phyloP scores from a whole-genome alignment of 2,329 filamentous ascomycete species.

The Clonostachys solani region DNA sequence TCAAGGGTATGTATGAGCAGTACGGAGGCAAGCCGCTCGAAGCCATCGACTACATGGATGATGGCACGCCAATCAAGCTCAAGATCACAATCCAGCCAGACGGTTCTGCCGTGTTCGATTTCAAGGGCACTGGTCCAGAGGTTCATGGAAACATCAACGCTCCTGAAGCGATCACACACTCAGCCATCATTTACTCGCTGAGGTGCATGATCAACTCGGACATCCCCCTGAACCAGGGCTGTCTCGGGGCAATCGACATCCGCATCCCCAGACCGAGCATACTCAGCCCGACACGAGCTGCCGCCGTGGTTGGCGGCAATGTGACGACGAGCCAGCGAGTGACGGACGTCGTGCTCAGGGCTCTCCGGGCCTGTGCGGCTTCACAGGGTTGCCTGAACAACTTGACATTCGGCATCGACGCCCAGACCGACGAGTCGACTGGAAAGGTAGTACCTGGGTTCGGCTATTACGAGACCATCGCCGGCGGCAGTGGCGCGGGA shows the following conservation, averaged over 20 bases:
- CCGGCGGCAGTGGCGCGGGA: slow-evolving; percentile 24
- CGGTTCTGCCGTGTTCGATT: slow-evolving; percentile 27
- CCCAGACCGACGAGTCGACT: slow-evolving; percentile 12
- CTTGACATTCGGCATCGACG: slow-evolving; percentile 25
- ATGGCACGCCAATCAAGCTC: slow-evolving; percentile 26
- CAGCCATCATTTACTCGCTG: slow-evolving; percentile 31
- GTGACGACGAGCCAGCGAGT: slow-evolving; percentile 23
- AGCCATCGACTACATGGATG: slow-evolving; percentile 26
- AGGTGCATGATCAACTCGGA: slow-evolving; percentile 24
- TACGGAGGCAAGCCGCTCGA: slow-evolving; percentile 21
- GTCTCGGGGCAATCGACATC: slow-evolving; percentile 24
- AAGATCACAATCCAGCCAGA: slow-evolving; percentile 19
- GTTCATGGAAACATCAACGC: slow-evolving; percentile 27
- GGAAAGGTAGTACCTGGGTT: slow-evolving; percentile 11
- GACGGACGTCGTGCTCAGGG: slow-evolving; percentile 21
- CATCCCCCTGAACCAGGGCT: slow-evolving; percentile 32
- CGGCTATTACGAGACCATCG: slow-evolving; percentile 24
- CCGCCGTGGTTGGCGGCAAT: slow-evolving; percentile 55
- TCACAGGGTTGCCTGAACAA: slow-evolving; percentile 23
- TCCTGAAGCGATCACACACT: slow-evolving; percentile 27
- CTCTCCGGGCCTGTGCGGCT: slow-evolving; percentile 16
- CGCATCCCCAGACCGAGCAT: slow-evolving; percentile 20
- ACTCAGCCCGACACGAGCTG: slow-evolving; percentile 23
- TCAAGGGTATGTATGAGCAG: slow-evolving; percentile 40
- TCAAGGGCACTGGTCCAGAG: slow-evolving; percentile 25